Evolutionary conservation across 2,329 filamentous ascomycete genomes (phyloP).

Genomic region (Phoma herbarum): DNA sequence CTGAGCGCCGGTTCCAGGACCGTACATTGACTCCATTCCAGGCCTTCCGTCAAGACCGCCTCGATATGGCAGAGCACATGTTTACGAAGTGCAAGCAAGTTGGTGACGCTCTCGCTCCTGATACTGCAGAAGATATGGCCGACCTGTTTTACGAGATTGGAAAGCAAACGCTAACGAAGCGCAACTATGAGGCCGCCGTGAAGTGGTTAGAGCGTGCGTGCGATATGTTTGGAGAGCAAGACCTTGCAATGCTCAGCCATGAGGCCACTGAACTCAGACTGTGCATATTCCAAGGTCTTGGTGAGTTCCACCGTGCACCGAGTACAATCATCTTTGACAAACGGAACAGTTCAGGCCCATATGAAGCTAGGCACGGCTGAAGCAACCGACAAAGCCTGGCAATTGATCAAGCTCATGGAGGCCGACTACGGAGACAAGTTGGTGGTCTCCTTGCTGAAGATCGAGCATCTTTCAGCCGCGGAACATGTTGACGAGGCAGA

Average conservation of each 20-base stretch:
- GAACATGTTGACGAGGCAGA: slow-evolving; percentile 47
- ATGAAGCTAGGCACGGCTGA: slow-evolving; percentile 60
- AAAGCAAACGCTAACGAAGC: slow-evolving; percentile 62
- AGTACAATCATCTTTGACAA: slow-evolving; percentile 17
- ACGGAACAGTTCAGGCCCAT: slow-evolving; percentile 62
- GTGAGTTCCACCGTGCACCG: slow-evolving; percentile 29
- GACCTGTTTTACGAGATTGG: slow-evolving; percentile 79
- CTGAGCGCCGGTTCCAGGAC: background rate
- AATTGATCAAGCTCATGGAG: slow-evolving; percentile 69
- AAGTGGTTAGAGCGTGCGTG: slow-evolving; percentile 79
- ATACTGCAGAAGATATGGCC: slow-evolving; percentile 67
- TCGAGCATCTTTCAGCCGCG: slow-evolving; percentile 70
- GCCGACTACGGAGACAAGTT: slow-evolving; percentile 71
- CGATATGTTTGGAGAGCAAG: slow-evolving; percentile 64
- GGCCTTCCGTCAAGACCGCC: slow-evolving; percentile 77
- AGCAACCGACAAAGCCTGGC: slow-evolving; percentile 61
- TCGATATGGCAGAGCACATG: slow-evolving; percentile 82
- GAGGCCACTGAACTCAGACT: slow-evolving; percentile 71
- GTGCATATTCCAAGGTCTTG: slow-evolving; percentile 67
- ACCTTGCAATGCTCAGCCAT: slow-evolving; percentile 64
- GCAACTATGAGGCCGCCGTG: slow-evolving; percentile 64
- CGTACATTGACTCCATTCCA: slow-evolving; percentile 44
- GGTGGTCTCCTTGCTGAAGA: slow-evolving; percentile 70
- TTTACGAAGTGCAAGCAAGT: slow-evolving; percentile 66
- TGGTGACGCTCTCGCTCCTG: slow-evolving; percentile 55